Conservation (phyloP, 768 basidiomycete species). For the Termitomyces sp. region DNA sequence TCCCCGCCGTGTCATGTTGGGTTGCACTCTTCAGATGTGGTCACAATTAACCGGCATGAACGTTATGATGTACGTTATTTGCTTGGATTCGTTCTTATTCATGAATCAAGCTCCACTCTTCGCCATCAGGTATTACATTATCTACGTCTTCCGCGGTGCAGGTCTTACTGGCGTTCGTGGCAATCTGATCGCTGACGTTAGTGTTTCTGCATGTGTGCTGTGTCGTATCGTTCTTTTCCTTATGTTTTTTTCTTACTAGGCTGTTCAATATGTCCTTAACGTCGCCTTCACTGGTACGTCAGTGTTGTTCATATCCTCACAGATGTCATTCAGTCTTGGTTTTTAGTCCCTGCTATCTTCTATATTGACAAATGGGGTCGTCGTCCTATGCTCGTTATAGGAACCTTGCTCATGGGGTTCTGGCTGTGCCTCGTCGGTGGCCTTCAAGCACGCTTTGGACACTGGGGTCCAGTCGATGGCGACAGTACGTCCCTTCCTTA, state of each 20-base stretch:
- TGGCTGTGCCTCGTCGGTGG: constrained; percentile 78
- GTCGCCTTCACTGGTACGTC: constrained; percentile 38
- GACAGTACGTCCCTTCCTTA: constrained; percentile 10
- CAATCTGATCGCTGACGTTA: constrained; percentile 64
- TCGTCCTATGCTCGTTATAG: constrained; percentile 67
- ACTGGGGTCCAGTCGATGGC: constrained; percentile 50
- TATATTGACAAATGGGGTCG: constrained; percentile 82
- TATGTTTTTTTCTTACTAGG: constrained; percentile 26
- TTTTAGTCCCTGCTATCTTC: constrained; percentile 46
- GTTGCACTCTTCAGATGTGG: constrained; percentile 77
- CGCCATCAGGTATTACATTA: constrained; percentile 48
- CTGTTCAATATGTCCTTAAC: constrained; percentile 63
- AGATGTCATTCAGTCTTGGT: constrained; percentile 22
- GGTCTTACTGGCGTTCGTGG: constrained; percentile 73
- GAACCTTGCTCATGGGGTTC: constrained; percentile 68
- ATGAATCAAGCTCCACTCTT: background rate
- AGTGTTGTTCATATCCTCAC: constrained; percentile 43
- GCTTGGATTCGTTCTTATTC: background rate
- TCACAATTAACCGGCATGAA: constrained; percentile 77
- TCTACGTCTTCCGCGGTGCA: constrained; percentile 76
- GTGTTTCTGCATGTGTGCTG: constrained; percentile 12
- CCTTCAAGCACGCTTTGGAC: constrained; percentile 64
- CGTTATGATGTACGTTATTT: constrained; percentile 63
- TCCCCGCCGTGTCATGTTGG: constrained; percentile 68
- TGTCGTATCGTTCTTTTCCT: background rate